phyloP scores from a whole-genome alignment of 1,284 basidiomycete species.

The Papiliotrema fonsecae region DNA sequence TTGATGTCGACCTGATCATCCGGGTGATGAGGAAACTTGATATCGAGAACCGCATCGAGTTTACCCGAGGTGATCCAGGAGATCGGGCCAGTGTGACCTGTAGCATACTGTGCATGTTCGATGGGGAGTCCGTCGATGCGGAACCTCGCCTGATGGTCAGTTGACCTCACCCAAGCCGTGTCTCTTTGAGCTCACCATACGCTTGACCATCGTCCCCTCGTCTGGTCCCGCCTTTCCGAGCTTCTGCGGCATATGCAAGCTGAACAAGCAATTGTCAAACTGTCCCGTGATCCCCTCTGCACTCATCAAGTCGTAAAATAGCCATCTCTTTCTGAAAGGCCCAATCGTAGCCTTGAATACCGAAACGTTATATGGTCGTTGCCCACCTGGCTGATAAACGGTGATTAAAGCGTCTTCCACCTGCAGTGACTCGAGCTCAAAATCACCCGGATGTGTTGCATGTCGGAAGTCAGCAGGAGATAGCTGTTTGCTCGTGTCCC shows the following conservation, averaged over 20 bases:
- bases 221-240: conserved; percentile 83
- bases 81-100: conserved; percentile 74
- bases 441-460: conserved; percentile 70
- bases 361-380: conserved; percentile 89
- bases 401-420: conserved; percentile 92
- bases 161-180: background rate
- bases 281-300: conserved; percentile 96
- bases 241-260: conserved; percentile 92
- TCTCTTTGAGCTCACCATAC: conserved; percentile 62
- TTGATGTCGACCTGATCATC: conserved; percentile 71
- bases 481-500: conserved; percentile 72
- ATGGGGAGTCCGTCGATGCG: conserved; percentile 95
- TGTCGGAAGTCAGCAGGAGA: conserved; percentile 80
- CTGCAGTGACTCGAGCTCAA: conserved; percentile 82
- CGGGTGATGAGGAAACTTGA: conserved; percentile 87
- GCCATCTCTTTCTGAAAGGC: conserved; percentile 84
- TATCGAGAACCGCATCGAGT: conserved; percentile 93
- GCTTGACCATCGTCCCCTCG: conserved; percentile 71
- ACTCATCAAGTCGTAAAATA: conserved; percentile 87
- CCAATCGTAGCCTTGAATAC: conserved; percentile 91
- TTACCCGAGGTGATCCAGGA: conserved; percentile 97
- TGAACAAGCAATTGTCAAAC: conserved; percentile 96
- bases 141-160: conserved; percentile 69
- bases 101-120: conserved; percentile 87
- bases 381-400: conserved; percentile 86